Evolutionary conservation across 768 basidiomycete genomes (phyloP).

Genomic region (Chiua virens): DNA sequence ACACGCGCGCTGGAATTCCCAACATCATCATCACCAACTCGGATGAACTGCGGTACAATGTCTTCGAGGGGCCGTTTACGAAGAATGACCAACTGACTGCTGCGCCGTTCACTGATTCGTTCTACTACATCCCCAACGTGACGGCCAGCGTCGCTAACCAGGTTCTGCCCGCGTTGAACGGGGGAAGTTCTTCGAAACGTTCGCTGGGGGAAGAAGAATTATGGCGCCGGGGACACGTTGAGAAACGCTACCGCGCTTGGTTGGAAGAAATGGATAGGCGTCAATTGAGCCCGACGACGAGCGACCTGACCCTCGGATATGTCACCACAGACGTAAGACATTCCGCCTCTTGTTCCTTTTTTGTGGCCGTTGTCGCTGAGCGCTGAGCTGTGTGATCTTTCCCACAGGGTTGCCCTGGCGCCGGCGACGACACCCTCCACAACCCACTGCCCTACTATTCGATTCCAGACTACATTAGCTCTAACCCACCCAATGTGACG

Average conservation of each 20-base stretch:
- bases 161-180: conserved; percentile 56
- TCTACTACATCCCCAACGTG: conserved; percentile 61
- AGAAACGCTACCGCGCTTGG: conserved; percentile 53
- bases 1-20: conserved; percentile 57
- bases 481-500: conserved; percentile 49
- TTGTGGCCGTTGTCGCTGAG: background rate
- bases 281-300: conserved; percentile 28
- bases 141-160: conserved; percentile 48
- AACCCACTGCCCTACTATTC: conserved; percentile 55
- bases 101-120: conserved; percentile 65
- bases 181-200: conserved; percentile 31
- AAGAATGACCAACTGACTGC: conserved; percentile 80
- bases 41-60: conserved; percentile 63
- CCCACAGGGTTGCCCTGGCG: conserved; percentile 61
- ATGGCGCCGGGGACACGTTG: conserved; percentile 49
- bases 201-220: conserved; percentile 20
- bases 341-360: background rate
- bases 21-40: conserved; percentile 67
- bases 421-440: conserved; percentile 75
- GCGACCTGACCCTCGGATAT: conserved; percentile 65
- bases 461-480: conserved; percentile 59
- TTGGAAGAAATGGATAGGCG: conserved; percentile 53
- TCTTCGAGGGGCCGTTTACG: conserved; percentile 70
- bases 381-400: background rate
- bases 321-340: conserved; percentile 69